Evolutionary conservation across 2,329 filamentous ascomycete species (phyloP).

Genomic region (Epichloe hybrida): DNA sequence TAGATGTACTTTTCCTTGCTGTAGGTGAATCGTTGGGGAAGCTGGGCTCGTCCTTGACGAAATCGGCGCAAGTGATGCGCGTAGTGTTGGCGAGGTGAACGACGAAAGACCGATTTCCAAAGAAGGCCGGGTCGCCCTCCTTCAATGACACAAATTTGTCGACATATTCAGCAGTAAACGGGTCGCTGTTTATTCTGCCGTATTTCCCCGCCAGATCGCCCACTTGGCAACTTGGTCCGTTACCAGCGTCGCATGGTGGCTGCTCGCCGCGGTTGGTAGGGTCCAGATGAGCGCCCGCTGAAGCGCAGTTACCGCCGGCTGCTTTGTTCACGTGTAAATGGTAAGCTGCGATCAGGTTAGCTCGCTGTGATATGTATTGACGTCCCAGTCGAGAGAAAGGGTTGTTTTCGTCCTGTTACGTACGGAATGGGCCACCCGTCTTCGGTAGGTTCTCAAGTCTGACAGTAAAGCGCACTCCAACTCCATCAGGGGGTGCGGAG

Average conservation of each 20-base stretch:
- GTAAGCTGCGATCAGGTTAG: constrained; percentile 38
- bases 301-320: constrained; percentile 55
- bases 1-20: background rate
- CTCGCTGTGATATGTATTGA: background rate
- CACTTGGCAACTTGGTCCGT: constrained; percentile 55
- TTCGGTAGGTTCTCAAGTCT: constrained; percentile 45
- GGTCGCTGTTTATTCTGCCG: constrained; percentile 42
- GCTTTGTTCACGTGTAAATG: constrained; percentile 57
- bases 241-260: constrained; percentile 42
- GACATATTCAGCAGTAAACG: constrained; percentile 35
- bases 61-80: constrained; percentile 52
- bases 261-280: constrained; percentile 52
- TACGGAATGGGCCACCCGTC: constrained; percentile 47
- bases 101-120: constrained; percentile 52
- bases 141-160: constrained; percentile 45
- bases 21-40: background rate
- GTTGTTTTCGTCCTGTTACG: constrained; percentile 14
- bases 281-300: constrained; percentile 55
- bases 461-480: constrained; percentile 42
- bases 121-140: constrained; percentile 39
- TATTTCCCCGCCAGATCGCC: constrained; percentile 67
- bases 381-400: background rate
- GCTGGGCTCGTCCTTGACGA: constrained; percentile 16
- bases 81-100: constrained; percentile 52
- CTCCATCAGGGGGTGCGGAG: constrained; percentile 31